Evolutionary conservation across 495 filamentous ascomycete genomes (phyloP).

Genomic region (Diplogelasinospora grovesii): DNA sequence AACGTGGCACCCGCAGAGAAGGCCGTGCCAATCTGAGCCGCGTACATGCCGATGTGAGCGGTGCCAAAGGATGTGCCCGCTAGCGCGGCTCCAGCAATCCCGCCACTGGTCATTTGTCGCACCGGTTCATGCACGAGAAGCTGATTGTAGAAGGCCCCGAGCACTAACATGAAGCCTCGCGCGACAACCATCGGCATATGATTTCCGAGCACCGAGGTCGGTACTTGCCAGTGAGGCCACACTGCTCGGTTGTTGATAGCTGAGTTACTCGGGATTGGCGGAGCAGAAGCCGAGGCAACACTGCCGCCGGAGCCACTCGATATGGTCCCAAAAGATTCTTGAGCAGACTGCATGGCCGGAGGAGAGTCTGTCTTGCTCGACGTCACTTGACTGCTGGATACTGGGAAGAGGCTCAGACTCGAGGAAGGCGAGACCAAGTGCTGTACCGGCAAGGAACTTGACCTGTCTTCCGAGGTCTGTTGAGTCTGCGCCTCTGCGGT

Average conservation of each 20-base stretch:
- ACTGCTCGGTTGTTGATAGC: background rate
- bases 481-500: too few relatives aligned
- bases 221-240: slow-evolving; percentile 7
- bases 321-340: background rate
- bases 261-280: background rate
- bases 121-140: slow-evolving; percentile 15
- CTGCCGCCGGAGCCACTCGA: background rate
- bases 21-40: slow-evolving; percentile 16
- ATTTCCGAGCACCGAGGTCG: slow-evolving; percentile 9
- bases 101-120: slow-evolving; percentile 14
- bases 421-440: background rate
- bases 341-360: background rate
- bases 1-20: slow-evolving; percentile 16
- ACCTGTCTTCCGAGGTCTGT: too few relatives aligned
- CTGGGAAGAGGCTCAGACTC: background rate
- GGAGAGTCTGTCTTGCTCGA: too few relatives aligned
- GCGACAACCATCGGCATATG: slow-evolving; percentile 9
- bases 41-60: slow-evolving; percentile 6
- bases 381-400: background rate
- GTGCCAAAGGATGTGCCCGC: slow-evolving; percentile 9
- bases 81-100: slow-evolving; percentile 10
- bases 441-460: too few relatives aligned
- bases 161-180: slow-evolving; percentile 5
- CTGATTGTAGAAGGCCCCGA: slow-evolving; percentile 17
- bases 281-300: background rate